A percentile compares a stretch with the other conserved stretches of the same genome.
phyloP scores from a whole-genome alignment of 768 basidiomycete species.

The Mycena polygramma region DNA sequence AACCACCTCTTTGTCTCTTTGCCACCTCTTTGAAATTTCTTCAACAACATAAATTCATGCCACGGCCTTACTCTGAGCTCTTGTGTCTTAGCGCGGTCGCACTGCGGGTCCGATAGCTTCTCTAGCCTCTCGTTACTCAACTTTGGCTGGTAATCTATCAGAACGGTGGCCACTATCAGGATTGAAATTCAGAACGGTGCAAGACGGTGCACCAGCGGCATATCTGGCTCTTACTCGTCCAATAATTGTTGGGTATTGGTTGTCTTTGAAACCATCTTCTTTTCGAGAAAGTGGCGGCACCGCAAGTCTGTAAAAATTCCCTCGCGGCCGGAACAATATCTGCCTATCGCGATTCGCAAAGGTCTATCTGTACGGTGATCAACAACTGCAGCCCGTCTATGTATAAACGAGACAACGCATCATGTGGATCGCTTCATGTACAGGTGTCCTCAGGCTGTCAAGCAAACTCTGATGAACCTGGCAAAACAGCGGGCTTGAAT shows the following conservation, averaged over 20 bases:
- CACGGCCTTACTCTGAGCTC: constrained; percentile 3
- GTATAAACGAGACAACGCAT: constrained; percentile 2
- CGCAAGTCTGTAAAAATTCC: neutral
- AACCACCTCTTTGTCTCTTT: neutral
- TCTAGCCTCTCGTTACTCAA: neutral
- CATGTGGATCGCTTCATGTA: constrained; percentile 15
- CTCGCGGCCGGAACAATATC: neutral
- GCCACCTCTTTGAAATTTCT: no score
- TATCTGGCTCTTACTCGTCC: neutral
- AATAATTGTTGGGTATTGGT: neutral
- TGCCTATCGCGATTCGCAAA: neutral
- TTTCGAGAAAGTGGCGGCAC: neutral
- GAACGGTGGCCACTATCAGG: no score
- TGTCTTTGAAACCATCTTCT: neutral
- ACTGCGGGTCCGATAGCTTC: neutral
- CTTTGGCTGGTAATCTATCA: constrained; percentile 24
- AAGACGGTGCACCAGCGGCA: no score
- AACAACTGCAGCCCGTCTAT: constrained; percentile 1
- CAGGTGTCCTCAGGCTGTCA: constrained; percentile 16
- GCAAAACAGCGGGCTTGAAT: neutral
- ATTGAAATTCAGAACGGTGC: no score
- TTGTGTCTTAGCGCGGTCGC: constrained; percentile 1
- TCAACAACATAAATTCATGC: neutral
- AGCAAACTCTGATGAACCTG: constrained; percentile 3
- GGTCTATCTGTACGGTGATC: constrained; percentile 6